A percentile compares a stretch with the other conserved stretches of the same genome.
These are phyloP conservation scores for Lasiosphaeria miniovina DNA, from an alignment of 495 filamentous ascomycete species.

Conservation along the genomic window DNA sequence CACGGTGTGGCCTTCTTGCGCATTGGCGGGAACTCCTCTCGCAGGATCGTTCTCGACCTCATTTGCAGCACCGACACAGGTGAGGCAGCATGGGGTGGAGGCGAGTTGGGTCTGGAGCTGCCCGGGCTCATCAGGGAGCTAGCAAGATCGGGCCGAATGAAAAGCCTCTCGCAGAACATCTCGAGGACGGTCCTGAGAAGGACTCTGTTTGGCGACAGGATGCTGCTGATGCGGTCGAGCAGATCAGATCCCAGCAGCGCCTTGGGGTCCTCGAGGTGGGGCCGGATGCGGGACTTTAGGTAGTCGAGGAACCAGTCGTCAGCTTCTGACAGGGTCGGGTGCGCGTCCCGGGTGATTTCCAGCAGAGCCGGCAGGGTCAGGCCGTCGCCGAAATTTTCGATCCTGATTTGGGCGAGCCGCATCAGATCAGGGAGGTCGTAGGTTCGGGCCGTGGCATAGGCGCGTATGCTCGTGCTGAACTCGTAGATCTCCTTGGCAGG, in stretches of 20 bases:
- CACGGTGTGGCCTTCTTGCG: slow-evolving; percentile 18
- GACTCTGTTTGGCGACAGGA: slow-evolving; percentile 31
- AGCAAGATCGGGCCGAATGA: slow-evolving; percentile 10
- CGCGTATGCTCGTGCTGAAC: slow-evolving; percentile 33
- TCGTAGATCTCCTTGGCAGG: slow-evolving; percentile 27
- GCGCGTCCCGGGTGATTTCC: slow-evolving; percentile 30
- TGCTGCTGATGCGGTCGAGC: slow-evolving; percentile 32
- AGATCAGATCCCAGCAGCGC: slow-evolving; percentile 26
- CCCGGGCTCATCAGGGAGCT: slow-evolving; percentile 20
- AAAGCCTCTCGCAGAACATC: slow-evolving; percentile 32
- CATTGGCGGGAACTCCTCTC: slow-evolving; percentile 15
- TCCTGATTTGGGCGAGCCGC: slow-evolving; percentile 28
- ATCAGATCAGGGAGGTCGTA: slow-evolving; percentile 35
- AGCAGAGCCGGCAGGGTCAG: slow-evolving; percentile 28
- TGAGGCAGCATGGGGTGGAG: slow-evolving; percentile 8
- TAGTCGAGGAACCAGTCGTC: slow-evolving; percentile 34
- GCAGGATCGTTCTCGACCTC: slow-evolving; percentile 22
- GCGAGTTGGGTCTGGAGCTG: slow-evolving; percentile 20
- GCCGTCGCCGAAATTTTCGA: slow-evolving; percentile 29
- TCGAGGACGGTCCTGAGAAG: slow-evolving; percentile 33
- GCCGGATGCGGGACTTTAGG: slow-evolving; percentile 30
- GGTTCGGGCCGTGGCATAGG: slow-evolving; percentile 27
- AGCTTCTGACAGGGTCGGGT: slow-evolving; percentile 28
- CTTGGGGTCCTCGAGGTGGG: slow-evolving; percentile 30
- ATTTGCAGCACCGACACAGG: slow-evolving; percentile 23